phyloP scores from a whole-genome alignment of 169 alveolate species.

The Plasmodium vivax region DNA sequence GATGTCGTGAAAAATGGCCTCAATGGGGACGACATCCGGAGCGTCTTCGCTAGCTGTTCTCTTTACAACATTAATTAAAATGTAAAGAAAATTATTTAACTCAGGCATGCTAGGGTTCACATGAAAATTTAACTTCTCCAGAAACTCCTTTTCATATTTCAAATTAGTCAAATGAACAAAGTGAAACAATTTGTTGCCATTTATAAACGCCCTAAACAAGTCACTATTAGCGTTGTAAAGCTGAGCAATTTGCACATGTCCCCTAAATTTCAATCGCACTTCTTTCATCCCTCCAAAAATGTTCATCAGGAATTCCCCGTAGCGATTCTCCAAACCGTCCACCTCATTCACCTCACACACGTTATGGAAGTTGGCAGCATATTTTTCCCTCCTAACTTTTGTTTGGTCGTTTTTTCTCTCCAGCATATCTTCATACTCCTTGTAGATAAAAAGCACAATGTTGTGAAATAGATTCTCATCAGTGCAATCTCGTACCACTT shows the following conservation, averaged over 20 bases:
- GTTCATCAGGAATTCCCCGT: conserved; percentile 7
- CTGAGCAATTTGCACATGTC: conserved; percentile 30
- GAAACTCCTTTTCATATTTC: conserved; percentile 23
- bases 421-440: conserved; percentile 23
- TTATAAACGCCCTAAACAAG: conserved; percentile 36
- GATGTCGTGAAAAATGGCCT: conserved; percentile 1
- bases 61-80: conserved; percentile 48
- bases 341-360: neutral
- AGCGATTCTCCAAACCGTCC: neutral
- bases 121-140: conserved; percentile 52
- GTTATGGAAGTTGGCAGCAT: neutral
- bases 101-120: conserved; percentile 24
- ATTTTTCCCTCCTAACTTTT: neutral
- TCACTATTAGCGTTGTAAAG: conserved; percentile 35
- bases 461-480: conserved; percentile 19
- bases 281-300: conserved; percentile 29
- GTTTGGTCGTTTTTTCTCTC: neutral
- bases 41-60: neutral
- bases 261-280: conserved; percentile 42
- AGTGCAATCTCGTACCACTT: conserved; percentile 10
- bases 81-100: conserved; percentile 25
- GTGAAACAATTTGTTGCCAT: conserved; percentile 15
- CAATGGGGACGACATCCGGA: neutral
- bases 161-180: conserved; percentile 27
- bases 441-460: conserved; percentile 46